Evolutionary conservation across 768 basidiomycete genomes (phyloP).

Genomic region (Gymnopilus junonius): DNA sequence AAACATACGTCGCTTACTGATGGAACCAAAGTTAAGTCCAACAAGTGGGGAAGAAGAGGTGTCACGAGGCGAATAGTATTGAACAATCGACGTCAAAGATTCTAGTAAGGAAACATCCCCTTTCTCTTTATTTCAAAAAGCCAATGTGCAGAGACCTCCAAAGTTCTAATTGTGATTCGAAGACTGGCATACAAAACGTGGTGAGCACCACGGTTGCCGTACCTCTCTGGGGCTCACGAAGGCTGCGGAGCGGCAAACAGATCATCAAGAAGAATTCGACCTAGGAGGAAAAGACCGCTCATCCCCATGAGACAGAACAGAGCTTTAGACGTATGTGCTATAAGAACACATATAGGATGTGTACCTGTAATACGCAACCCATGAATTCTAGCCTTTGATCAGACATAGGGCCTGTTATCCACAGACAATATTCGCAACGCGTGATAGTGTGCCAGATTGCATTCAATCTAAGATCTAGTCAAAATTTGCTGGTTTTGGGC

Average conservation of each 20-base stretch:
- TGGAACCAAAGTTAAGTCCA: not conserved
- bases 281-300: not conserved
- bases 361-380: not conserved
- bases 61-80: not conserved
- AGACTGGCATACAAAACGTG: not conserved
- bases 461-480: not conserved
- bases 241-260: not conserved
- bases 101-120: conserved; percentile 5
- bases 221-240: not conserved
- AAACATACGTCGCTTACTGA: not conserved
- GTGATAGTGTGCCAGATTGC: not conserved
- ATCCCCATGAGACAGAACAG: not conserved
- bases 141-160: not conserved
- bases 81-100: not conserved
- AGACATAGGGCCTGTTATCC: not conserved
- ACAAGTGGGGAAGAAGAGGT: not conserved
- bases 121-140: not conserved
- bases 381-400: not conserved
- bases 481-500: not conserved
- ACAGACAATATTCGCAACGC: not conserved
- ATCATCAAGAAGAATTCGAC: not conserved
- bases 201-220: not conserved
- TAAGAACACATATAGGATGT: not conserved
- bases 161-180: not conserved
- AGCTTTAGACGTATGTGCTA: not conserved